Base-by-base conservation (phyloP, 2,329 filamentous ascomycete species). In the Pseudocercospora pini-densiflorae region DNA sequence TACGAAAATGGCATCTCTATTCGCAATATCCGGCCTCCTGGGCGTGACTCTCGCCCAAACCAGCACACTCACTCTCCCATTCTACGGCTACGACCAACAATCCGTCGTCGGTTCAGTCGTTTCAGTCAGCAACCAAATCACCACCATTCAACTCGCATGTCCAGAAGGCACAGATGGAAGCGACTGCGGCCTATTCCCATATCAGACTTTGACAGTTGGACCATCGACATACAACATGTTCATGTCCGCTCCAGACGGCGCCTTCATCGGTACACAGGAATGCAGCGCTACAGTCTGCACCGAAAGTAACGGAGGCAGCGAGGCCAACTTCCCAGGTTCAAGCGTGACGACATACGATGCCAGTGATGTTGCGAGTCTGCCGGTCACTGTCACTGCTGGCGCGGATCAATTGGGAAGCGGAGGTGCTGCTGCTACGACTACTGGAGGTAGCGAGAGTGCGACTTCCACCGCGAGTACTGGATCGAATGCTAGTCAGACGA, bases 181-280 rank as follows among this genome's bases (percentile, higher is more conserved):
- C 33, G 71, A 72, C 31, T 73, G 71, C 65, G 71, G 71, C 9
- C 68, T 73, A 51, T 71, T 72, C 54, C 67, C 70, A 19, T 45
- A 27, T 3, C 70, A 72, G 47, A 70, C 69, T 12, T 33, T 73
- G 12, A 71, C 64, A 31, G 59, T 65, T 14, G 70, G 71, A 2
- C 65, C 71, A 7, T 68, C 61, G 12, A 72, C 68, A 3, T 73
- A 72, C 54, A 59, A 67, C 43, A 72, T 72, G 68, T 49, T 64
- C 45, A 69, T 71, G 63, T 63, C 54, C 36, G 62, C 29, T 5
- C 51, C 51, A 2, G 68, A 53, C 8, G 62, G 55, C 9, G 69
- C 61, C 4, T 73, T 69, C 54, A 63, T 62, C 6, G 68, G 68
- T 1, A 69, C 63, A 21, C 71, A 73, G 62, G 55, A 67, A 16